These are phyloP conservation scores for Coniferiporia weirii DNA, from an alignment of 1,284 basidiomycete species.

Conservation along the genomic window DNA sequence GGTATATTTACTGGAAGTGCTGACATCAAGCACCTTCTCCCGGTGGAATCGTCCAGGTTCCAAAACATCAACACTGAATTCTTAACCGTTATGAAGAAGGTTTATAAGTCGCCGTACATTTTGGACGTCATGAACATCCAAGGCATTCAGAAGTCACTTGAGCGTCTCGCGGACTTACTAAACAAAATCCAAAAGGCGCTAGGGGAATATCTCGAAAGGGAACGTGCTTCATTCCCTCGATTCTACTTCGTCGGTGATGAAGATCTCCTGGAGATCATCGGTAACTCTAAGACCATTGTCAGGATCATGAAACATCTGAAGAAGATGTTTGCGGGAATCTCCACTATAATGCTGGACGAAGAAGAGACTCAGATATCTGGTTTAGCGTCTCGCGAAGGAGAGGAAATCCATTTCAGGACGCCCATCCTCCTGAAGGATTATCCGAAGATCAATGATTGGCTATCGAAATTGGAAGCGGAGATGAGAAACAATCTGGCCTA, in stretches of 20 bases:
- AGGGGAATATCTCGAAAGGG: slow-evolving; percentile 97
- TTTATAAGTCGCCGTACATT: slow-evolving; percentile 98
- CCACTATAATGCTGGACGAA: slow-evolving; percentile 85
- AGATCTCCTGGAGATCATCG: slow-evolving; percentile 97
- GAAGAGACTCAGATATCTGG: slow-evolving; percentile 83
- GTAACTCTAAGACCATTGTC: slow-evolving; percentile 97
- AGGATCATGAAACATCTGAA: slow-evolving; percentile 98
- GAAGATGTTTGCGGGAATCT: slow-evolving; percentile 99
- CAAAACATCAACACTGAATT: slow-evolving; percentile 99
- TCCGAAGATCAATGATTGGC: slow-evolving; percentile 99
- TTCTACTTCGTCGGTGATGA: slow-evolving; percentile 99
- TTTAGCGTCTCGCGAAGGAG: slow-evolving; percentile 93
- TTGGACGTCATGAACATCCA: slow-evolving; percentile 96
- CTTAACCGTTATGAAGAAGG: slow-evolving; percentile 98
- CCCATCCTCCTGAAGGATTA: slow-evolving; percentile 89
- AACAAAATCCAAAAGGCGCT: slow-evolving; percentile 99
- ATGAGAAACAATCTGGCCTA: slow-evolving; percentile 92
- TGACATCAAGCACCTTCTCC: slow-evolving; percentile 97
- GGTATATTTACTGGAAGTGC: slow-evolving; percentile 99
- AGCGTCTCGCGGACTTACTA: slow-evolving; percentile 92
- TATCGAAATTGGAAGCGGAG: slow-evolving; percentile 87
- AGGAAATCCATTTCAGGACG: slow-evolving; percentile 81
- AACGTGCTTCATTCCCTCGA: slow-evolving; percentile 95
- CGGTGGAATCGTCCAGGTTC: slow-evolving; percentile 95
- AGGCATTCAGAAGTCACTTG: slow-evolving; percentile 94